Evolutionary conservation across 306 rosid genomes (phyloP).

Genomic region (Citrullus amarus): DNA sequence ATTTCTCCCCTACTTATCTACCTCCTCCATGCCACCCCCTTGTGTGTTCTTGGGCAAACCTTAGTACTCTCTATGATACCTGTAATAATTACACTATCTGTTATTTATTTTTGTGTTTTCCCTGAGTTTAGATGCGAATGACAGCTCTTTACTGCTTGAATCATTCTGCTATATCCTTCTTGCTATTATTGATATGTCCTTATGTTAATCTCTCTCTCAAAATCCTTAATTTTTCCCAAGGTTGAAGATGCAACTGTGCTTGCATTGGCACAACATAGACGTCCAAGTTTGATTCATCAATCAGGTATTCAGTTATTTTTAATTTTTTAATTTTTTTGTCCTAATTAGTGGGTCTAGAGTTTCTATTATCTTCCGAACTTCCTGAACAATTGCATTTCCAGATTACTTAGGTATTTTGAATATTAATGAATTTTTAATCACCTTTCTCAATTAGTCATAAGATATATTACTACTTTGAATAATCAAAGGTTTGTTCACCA

Average conservation of each 20-base stretch:
- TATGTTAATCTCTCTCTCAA: not conserved
- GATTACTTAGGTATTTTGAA: not conserved
- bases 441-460: not conserved
- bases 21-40: not conserved
- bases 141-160: not conserved
- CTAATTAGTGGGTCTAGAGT: not conserved
- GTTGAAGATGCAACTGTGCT: constrained; percentile 92
- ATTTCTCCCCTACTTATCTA: not conserved
- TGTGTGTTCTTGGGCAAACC: not conserved
- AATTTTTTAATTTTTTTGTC: not conserved
- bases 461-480: not conserved
- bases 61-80: not conserved
- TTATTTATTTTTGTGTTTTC: not conserved
- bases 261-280: constrained; percentile 66
- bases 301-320: constrained; percentile 29
- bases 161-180: not conserved
- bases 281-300: constrained; percentile 54
- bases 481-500: not conserved
- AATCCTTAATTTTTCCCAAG: constrained; percentile 17
- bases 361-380: not conserved
- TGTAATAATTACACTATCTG: not conserved
- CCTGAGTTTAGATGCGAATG: not conserved
- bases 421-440: not conserved
- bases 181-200: not conserved
- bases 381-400: not conserved